These are phyloP conservation scores for Xylaria sp. DNA, from an alignment of 2,329 filamentous ascomycete species.

Conservation along the genomic window DNA sequence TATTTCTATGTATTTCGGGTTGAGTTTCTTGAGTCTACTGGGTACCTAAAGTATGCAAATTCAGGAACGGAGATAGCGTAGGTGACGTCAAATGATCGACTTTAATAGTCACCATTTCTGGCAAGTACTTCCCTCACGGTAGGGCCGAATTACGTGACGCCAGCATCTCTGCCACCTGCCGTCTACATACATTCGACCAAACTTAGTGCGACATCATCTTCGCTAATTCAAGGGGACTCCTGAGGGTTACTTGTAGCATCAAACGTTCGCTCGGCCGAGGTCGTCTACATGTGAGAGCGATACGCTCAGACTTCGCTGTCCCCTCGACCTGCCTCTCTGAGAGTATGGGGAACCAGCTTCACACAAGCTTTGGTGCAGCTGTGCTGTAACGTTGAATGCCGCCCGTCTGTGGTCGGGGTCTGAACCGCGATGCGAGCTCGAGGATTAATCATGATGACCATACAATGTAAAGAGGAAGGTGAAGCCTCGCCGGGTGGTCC, in stretches of 20 bases:
- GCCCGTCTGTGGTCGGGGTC: background rate
- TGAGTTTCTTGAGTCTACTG: background rate
- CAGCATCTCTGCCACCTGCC: constrained; percentile 30
- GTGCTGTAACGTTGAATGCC: constrained; percentile 29
- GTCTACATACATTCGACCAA: constrained; percentile 18
- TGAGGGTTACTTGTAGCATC: background rate
- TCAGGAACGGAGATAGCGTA: constrained; percentile 1
- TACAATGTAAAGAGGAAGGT: constrained; percentile 22
- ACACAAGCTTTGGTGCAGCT: constrained; percentile 14
- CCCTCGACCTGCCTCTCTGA: constrained; percentile 30
- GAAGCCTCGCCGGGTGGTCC: constrained; percentile 8
- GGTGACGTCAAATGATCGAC: constrained; percentile 25
- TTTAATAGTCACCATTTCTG: constrained; percentile 10
- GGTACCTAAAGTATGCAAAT: background rate
- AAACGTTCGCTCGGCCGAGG: constrained; percentile 6
- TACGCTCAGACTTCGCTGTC: constrained; percentile 5
- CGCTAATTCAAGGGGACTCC: constrained; percentile 13
- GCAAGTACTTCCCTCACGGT: constrained; percentile 16
- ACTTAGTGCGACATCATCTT: constrained; percentile 16
- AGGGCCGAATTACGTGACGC: constrained; percentile 33
- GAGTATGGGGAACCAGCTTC: constrained; percentile 9
- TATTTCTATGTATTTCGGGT: background rate
- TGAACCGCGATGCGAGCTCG: constrained; percentile 9
- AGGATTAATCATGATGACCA: constrained; percentile 2
- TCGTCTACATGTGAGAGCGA: constrained; percentile 5